Evolutionary conservation across 2,329 filamentous ascomycete species (phyloP).

Genomic region (Huntiella abstrusa): DNA sequence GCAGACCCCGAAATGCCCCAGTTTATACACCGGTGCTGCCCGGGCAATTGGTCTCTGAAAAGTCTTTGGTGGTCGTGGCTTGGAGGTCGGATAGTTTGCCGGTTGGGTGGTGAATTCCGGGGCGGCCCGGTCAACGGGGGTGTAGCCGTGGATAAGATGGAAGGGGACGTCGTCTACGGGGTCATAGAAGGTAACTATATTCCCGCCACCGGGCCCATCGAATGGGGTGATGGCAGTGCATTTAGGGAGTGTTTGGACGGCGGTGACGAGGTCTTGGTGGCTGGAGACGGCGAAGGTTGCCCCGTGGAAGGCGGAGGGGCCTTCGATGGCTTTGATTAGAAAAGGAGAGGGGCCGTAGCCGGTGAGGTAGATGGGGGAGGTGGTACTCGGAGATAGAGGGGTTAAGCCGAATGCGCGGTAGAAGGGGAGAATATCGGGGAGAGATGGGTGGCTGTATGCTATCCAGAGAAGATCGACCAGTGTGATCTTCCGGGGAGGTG

Average conservation of each 20-base stretch:
- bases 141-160: conserved; percentile 38
- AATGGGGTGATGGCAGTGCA: conserved; percentile 29
- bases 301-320: conserved; percentile 33
- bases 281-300: conserved; percentile 38
- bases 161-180: conserved; percentile 37
- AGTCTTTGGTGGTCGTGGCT: conserved; percentile 24
- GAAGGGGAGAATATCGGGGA: conserved; percentile 24
- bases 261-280: conserved; percentile 33
- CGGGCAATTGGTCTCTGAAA: conserved; percentile 31
- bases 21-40: conserved; percentile 30
- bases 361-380: conserved; percentile 23
- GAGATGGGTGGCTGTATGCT: conserved; percentile 26
- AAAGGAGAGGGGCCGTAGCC: conserved; percentile 44
- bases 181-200: conserved; percentile 31
- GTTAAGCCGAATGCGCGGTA: conserved; percentile 30
- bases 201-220: conserved; percentile 34
- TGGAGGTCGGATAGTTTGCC: conserved; percentile 28
- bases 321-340: conserved; percentile 33
- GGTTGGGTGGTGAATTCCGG: conserved; percentile 23
- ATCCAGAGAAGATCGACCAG: not conserved
- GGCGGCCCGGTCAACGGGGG: conserved; percentile 17
- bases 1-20: conserved; percentile 36
- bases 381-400: conserved; percentile 17
- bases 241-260: conserved; percentile 26
- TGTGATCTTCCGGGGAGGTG: not conserved